Evolutionary conservation across 257 asterid genomes (phyloP).

Genomic region (Pogostemon cablin): DNA sequence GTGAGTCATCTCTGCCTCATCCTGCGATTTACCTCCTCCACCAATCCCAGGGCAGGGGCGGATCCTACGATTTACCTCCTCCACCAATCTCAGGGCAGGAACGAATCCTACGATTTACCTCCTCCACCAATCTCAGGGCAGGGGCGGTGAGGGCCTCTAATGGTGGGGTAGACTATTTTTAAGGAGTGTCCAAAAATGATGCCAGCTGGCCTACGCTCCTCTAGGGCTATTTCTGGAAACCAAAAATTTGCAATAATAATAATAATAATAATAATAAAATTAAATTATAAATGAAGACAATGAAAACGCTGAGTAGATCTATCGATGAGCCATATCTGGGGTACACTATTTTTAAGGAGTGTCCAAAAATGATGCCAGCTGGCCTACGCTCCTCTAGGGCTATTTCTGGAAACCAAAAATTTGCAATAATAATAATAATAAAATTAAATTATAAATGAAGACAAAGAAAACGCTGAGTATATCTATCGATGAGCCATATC

Average conservation of each 20-base stretch:
- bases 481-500: constrained; percentile 34
- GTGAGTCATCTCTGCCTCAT: no score
- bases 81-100: no score
- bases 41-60: no score
- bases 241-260: constrained; percentile 7
- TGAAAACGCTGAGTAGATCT: constrained; percentile 31
- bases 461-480: constrained; percentile 26
- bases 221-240: constrained; percentile 31
- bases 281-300: constrained; percentile 20
- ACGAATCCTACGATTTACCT: no score
- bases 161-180: not conserved
- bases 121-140: no score
- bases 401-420: constrained; percentile 27
- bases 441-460: constrained; percentile 14
- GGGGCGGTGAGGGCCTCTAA: no score
- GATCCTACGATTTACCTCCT: no score
- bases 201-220: constrained; percentile 34
- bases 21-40: no score
- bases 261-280: not conserved
- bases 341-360: not conserved
- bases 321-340: no score
- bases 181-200: not conserved
- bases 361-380: constrained; percentile 28
- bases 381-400: constrained; percentile 30
- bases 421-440: constrained; percentile 1